phyloP scores from a whole-genome alignment of 202 grass and related monocot genomes.

The Schoenoplectus triqueter region DNA sequence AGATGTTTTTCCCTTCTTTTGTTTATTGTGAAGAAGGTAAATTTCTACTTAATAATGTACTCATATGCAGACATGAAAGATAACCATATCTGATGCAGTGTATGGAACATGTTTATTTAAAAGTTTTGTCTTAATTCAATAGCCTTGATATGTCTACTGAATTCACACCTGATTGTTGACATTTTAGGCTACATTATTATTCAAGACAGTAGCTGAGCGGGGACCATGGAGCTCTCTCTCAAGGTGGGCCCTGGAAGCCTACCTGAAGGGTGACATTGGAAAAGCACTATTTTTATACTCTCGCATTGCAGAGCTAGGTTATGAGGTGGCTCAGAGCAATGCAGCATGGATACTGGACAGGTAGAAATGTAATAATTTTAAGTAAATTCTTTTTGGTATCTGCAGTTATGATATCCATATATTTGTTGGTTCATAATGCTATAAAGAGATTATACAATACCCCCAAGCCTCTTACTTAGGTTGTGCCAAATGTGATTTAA shows the following conservation, averaged over 20 bases:
- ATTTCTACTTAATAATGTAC: not conserved
- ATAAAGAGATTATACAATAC: no score
- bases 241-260: slow-evolving; percentile 95
- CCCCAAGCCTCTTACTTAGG: no score
- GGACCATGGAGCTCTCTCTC: slow-evolving; percentile 94
- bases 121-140: not conserved
- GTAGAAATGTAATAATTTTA: not conserved
- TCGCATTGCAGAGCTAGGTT: slow-evolving; percentile 98
- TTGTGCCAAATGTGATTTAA: not conserved
- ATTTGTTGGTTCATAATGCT: no score
- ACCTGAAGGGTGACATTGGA: slow-evolving; percentile 94
- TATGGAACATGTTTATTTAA: not conserved
- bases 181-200: slow-evolving; percentile 79
- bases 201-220: slow-evolving; percentile 93
- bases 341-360: slow-evolving; percentile 98
- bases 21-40: not conserved
- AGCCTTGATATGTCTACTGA: not conserved
- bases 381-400: no score
- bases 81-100: not conserved
- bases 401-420: no score
- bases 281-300: slow-evolving; percentile 92
- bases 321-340: slow-evolving; percentile 98
- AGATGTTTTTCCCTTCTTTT: not conserved
- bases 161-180: not conserved
- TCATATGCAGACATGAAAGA: not conserved